Base-by-base conservation (phyloP, 306 rosid species). In the Clitoria ternatea region DNA sequence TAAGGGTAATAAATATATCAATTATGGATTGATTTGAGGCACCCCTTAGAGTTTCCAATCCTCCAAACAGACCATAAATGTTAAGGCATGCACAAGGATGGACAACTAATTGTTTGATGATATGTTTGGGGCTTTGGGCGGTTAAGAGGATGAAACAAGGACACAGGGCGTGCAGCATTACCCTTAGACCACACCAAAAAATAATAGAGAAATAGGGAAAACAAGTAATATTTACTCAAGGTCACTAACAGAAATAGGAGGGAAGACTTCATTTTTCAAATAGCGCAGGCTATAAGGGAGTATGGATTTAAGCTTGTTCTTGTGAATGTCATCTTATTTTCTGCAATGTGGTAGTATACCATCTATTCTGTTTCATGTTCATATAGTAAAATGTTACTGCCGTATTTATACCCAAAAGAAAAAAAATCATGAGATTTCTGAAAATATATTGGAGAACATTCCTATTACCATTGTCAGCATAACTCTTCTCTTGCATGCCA, bases 271-370 rank as follows among this genome's bases (percentile, higher is more conserved):
- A 20, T 43, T 42, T 43, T 42, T 54, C 17, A 30, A 65, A 65
- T n/a, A n/a, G n/a, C n/a, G n/a, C n/a, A n/a, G n/a, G n/a, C n/a
- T n/a, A 11, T 14, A 42, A 12, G 23, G 14, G 30, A 36, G 27
- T 26, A 45, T 59, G 35, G 37, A 45, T 29, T 53, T 17, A 55
- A 57, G 5, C 47, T 18, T 12, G 50, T 60, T 27, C 24, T 56
- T 44, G 8, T 24, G 60, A 66, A 48, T 65, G 15, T 65, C 49
- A 57, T 55, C 50, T 65, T 54, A 10, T 59, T 66, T 19, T 72
- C 33, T 45, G 20, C 30, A 17, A 52, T 22, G 48, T 20, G 40
- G 36, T 35, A 4, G 72, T 33, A 24, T 42, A 32, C 26, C 4
- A 29, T 55, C 70, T 24, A 56, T 72, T 30, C 23, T 17, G 4